Percentiles rank a stretch among this genome's conserved stretches.
Conservation (phyloP, 257 asterid species). For the Nicotiana noctiflora region DNA sequence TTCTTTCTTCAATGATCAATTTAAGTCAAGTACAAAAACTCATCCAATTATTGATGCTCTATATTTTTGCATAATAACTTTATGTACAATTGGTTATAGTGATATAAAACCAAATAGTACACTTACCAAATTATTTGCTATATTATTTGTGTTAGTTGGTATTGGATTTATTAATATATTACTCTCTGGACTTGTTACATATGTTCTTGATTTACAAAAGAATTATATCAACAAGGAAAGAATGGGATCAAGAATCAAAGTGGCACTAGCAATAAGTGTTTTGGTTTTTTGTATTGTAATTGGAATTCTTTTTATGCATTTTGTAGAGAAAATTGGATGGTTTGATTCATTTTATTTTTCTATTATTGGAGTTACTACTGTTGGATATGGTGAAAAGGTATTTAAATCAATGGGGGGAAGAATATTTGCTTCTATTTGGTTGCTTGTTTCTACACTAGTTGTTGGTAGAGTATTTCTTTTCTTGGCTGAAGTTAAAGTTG, state of each 20-base stretch:
- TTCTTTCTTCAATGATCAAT: constrained; percentile 42
- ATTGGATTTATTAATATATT: constrained; percentile 74
- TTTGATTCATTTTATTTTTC: constrained; percentile 77
- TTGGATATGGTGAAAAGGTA: constrained; percentile 89
- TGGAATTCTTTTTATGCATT: constrained; percentile 73
- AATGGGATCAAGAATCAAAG: constrained; percentile 83
- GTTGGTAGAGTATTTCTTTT: constrained; percentile 88
- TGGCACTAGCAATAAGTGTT: constrained; percentile 60
- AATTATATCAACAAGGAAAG: constrained; percentile 79
- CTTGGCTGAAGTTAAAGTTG: constrained; percentile 87
- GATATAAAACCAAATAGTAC: constrained; percentile 73
- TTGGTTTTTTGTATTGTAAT: constrained; percentile 76
- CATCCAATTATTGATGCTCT: constrained; percentile 87
- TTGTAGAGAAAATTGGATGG: constrained; percentile 64
- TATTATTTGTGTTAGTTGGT: constrained; percentile 75
- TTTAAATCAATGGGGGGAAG: constrained; percentile 66
- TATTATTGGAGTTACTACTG: constrained; percentile 88
- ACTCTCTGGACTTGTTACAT: constrained; percentile 66
- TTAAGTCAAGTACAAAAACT: constrained; percentile 45
- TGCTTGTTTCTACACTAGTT: constrained; percentile 78
- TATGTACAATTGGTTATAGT: constrained; percentile 97
- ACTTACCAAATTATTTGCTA: constrained; percentile 65
- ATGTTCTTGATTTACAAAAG: constrained; percentile 86
- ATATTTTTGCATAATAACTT: constrained; percentile 80
- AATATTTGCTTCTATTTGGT: constrained; percentile 83